phyloP scores from a whole-genome alignment of 192 early-diverging fungal species.

The Gryganskiella cystojenkinii region DNA sequence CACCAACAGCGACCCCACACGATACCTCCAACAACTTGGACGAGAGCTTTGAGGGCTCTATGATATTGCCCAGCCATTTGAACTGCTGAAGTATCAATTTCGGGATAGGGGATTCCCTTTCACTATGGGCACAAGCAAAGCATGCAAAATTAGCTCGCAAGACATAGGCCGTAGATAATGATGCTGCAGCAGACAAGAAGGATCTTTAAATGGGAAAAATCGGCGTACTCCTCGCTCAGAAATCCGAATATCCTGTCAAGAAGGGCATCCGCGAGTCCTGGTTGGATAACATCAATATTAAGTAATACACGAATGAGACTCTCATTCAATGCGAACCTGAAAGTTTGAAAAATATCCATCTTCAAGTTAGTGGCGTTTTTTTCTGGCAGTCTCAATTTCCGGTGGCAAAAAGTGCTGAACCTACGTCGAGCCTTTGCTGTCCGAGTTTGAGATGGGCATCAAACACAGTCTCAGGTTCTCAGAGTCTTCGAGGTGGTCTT shows the following conservation, averaged over 20 bases:
- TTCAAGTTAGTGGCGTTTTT: neutral
- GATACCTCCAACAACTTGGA: conserved; percentile 73
- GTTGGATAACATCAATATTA: conserved; percentile 68
- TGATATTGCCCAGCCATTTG: conserved; percentile 80
- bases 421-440: conserved; percentile 17
- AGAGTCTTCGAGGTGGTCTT: conserved; percentile 39
- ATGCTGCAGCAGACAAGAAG: conserved; percentile 12
- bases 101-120: conserved; percentile 59
- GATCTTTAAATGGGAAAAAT: conserved; percentile 57
- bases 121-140: conserved; percentile 31
- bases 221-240: conserved; percentile 33
- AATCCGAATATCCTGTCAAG: conserved; percentile 56
- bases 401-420: too few species aligned
- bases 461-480: conserved; percentile 30
- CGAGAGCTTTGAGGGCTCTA: conserved; percentile 67
- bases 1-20: neutral
- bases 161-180: too few species aligned
- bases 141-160: neutral
- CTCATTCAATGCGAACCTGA: conserved; percentile 47
- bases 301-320: conserved; percentile 72
- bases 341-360: neutral
- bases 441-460: conserved; percentile 19
- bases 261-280: conserved; percentile 68
- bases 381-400: too few species aligned
- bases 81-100: conserved; percentile 77